phyloP scores from a whole-genome alignment of 768 basidiomycete species.

The Dacryopinax spathularia region DNA sequence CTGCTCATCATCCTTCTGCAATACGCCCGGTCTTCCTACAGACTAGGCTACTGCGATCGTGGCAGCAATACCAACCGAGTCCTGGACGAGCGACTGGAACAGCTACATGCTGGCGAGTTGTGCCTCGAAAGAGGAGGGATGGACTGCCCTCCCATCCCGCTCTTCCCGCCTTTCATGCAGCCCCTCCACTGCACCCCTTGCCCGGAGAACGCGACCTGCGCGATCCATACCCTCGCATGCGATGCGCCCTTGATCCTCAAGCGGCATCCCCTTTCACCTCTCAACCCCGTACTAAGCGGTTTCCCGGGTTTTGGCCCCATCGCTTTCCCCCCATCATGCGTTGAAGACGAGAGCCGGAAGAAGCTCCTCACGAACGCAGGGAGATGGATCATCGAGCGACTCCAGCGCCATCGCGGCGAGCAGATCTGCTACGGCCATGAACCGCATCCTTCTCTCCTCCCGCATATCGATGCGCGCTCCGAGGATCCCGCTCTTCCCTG shows the following conservation, averaged over 20 bases:
- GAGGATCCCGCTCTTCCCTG: too few relatives aligned
- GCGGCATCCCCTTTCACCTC: conserved; percentile 39
- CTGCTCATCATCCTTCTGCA: not conserved
- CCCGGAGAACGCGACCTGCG: conserved; percentile 54
- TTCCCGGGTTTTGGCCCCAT: conserved; percentile 64
- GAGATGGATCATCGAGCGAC: not conserved
- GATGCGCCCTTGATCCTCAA: conserved; percentile 52
- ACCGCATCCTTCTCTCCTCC: not conserved
- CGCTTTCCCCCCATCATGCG: conserved; percentile 59
- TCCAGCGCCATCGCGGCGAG: not conserved
- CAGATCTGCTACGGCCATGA: not conserved
- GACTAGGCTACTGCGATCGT: conserved; percentile 64
- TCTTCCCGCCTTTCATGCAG: conserved; percentile 37
- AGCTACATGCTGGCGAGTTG: conserved; percentile 3
- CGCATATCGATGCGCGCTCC: not conserved
- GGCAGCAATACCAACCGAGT: conserved; percentile 44
- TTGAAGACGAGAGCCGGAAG: conserved; percentile 64
- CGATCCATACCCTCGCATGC: conserved; percentile 43
- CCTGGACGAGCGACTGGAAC: conserved; percentile 28
- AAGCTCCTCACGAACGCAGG: conserved; percentile 14
- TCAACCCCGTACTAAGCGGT: conserved; percentile 37
- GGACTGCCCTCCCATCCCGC: conserved; percentile 36
- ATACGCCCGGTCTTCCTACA: conserved; percentile 24
- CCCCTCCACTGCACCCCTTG: conserved; percentile 59
- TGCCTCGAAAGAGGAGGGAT: not conserved